Percentiles rank a stretch among this genome's conserved stretches.
Evolutionary conservation across 768 basidiomycete genomes (phyloP).

Genomic region (Leccinum disarticulatum): DNA sequence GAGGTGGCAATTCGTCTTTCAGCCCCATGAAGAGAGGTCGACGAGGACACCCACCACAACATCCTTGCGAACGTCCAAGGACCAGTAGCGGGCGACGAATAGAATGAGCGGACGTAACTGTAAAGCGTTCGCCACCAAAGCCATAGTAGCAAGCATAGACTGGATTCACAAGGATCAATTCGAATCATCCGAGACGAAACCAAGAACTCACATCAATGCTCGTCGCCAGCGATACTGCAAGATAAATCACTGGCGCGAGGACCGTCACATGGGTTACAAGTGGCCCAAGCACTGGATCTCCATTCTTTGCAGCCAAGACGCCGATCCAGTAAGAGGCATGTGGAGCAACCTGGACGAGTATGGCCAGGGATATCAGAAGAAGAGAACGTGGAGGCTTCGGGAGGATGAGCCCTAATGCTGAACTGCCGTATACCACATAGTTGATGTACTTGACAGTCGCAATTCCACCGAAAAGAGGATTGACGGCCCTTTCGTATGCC

Average conservation of each 20-base stretch:
- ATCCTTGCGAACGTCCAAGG: constrained; percentile 21
- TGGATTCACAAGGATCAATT: constrained; percentile 5
- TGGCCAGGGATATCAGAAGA: constrained; percentile 35
- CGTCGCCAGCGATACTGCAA: constrained; percentile 48
- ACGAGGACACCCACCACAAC: constrained; percentile 18
- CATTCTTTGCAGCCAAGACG: constrained; percentile 54
- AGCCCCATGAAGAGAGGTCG: neutral
- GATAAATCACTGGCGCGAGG: constrained; percentile 55
- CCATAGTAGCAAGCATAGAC: constrained; percentile 25
- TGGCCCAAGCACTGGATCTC: constrained; percentile 56
- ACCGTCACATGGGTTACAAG: constrained; percentile 55
- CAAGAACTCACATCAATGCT: constrained; percentile 38
- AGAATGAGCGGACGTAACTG: constrained; percentile 27
- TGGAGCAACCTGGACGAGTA: constrained; percentile 49
- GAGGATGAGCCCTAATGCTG: constrained; percentile 35
- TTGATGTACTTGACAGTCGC: constrained; percentile 53
- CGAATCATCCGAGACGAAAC: neutral
- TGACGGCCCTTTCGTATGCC: constrained; percentile 61
- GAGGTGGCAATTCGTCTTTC: neutral
- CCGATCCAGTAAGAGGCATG: constrained; percentile 68
- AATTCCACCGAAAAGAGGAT: constrained; percentile 65
- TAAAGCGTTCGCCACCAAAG: constrained; percentile 26
- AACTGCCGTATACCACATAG: constrained; percentile 38
- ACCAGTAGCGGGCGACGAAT: constrained; percentile 13
- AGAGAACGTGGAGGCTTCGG: constrained; percentile 28